Percentiles rank a stretch among this genome's conserved stretches.
phyloP scores from a whole-genome alignment of 164 flowering plant species.

The Chloranthus sessilifolius region DNA sequence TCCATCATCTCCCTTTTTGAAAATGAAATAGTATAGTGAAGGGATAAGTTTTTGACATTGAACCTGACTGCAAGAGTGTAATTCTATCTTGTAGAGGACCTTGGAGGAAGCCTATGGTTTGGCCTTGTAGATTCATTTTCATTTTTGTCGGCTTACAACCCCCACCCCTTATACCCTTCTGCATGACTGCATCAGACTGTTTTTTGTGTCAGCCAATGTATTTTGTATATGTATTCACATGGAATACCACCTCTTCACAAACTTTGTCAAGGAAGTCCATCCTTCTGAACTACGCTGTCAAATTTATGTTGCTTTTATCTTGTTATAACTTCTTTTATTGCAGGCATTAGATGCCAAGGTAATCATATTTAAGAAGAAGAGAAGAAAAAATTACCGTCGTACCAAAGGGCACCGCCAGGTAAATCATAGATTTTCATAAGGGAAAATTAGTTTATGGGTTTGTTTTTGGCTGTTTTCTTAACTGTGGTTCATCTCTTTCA shows the following conservation, averaged over 20 bases:
- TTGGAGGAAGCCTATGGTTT: too few relatives aligned
- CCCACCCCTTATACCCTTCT: too few relatives aligned
- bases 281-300: not conserved
- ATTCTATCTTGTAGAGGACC: too few relatives aligned
- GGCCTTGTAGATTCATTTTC: too few relatives aligned
- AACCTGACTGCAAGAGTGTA: too few relatives aligned
- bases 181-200: too few relatives aligned
- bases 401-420: constrained; percentile 98
- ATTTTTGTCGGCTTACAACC: too few relatives aligned
- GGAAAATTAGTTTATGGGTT: not conserved
- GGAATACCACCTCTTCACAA: not conserved
- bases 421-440: constrained; percentile 9
- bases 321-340: constrained; percentile 5
- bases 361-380: constrained; percentile 93
- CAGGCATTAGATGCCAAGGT: constrained; percentile 99
- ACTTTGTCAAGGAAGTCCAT: not conserved
- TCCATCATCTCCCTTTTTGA: too few relatives aligned
- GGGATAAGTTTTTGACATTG: too few relatives aligned
- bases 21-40: too few relatives aligned
- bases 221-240: too few relatives aligned
- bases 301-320: not conserved
- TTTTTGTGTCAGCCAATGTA: too few relatives aligned
- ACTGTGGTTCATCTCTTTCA: constrained; percentile 20
- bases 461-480: constrained; percentile 7
- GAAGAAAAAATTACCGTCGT: constrained; percentile 92